phyloP scores from a whole-genome alignment of 2,329 filamentous ascomycete genomes.

The Beauveria sp. region DNA sequence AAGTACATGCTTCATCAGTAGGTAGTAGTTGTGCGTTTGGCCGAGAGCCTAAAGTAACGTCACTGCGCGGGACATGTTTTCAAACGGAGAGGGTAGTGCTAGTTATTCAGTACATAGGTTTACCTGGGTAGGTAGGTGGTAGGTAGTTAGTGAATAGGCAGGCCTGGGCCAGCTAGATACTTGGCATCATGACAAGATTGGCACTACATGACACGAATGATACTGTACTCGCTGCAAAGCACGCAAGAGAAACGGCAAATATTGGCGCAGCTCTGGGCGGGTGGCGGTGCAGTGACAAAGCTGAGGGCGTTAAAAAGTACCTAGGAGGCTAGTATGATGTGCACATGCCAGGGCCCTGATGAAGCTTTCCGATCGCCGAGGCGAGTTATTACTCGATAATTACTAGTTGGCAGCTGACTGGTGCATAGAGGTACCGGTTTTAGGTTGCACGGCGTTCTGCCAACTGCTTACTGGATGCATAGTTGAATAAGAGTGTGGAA shows the following conservation, averaged over 20 bases:
- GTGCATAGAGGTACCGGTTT: neutral
- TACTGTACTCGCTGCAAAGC: neutral
- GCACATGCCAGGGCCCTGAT: too few species aligned
- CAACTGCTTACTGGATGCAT: too few species aligned
- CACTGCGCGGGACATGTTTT: neutral
- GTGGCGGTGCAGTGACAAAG: neutral
- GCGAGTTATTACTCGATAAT: neutral
- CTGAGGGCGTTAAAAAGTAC: neutral
- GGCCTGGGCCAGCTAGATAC: neutral
- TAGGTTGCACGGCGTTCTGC: neutral
- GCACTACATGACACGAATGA: neutral
- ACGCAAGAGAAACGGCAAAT: neutral
- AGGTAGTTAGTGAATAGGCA: neutral
- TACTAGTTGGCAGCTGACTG: neutral
- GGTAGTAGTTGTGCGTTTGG: too few species aligned
- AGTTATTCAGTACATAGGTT: too few species aligned
- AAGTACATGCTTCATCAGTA: too few species aligned
- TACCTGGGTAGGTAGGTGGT: neutral
- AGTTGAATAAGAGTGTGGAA: too few species aligned
- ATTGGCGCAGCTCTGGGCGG: neutral
- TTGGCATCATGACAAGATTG: neutral
- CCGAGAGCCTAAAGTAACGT: neutral
- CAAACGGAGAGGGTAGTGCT: too few species aligned
- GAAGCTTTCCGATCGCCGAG: slow-evolving; percentile 8
- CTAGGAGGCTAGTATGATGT: too few species aligned